A percentile compares a stretch with the other conserved stretches of the same genome.
Conservation (phyloP, 345 rosid species). For the Hibiscus mutabilis region DNA sequence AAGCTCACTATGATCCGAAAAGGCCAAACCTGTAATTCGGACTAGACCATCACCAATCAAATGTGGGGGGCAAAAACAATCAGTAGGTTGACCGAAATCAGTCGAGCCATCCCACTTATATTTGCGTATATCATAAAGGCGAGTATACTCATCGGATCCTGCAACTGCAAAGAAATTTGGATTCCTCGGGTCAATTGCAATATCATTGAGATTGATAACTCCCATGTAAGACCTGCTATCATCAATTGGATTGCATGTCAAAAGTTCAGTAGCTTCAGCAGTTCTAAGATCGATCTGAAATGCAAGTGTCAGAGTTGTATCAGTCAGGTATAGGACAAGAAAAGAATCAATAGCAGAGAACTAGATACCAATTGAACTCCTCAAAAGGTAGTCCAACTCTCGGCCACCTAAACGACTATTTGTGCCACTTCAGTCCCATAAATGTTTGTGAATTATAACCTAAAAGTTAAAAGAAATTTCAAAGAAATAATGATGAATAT, state of each 20-base stretch:
- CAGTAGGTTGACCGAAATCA: not conserved
- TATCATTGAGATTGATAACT: not conserved
- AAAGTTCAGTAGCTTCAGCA: not conserved
- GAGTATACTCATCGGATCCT: not conserved
- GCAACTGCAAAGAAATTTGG: not conserved
- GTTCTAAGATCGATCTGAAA: conserved; percentile 42
- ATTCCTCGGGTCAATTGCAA: conserved; percentile 2
- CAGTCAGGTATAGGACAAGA: not conserved
- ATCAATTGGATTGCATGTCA: not conserved
- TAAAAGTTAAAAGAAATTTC: not conserved
- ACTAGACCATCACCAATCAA: not conserved
- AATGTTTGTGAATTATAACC: not conserved
- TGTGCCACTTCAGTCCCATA: conserved; percentile 1
- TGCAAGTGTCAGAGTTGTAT: conserved; percentile 13
- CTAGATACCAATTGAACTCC: not conserved
- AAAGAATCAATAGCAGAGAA: not conserved
- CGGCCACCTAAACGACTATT: not conserved
- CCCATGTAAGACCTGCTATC: not conserved
- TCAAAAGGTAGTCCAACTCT: not conserved
- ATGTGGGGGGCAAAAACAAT: not conserved
- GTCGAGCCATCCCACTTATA: conserved; percentile 1
- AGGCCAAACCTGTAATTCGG: not conserved
- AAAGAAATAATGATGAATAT: not conserved
- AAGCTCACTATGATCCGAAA: conserved; percentile 1
- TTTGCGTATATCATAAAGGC: conserved; percentile 3